Evolutionary conservation across 495 filamentous ascomycete genomes (phyloP), one percentile per base, ranked within the genome.

Genomic region (Podospora pseudocomata): DNA sequence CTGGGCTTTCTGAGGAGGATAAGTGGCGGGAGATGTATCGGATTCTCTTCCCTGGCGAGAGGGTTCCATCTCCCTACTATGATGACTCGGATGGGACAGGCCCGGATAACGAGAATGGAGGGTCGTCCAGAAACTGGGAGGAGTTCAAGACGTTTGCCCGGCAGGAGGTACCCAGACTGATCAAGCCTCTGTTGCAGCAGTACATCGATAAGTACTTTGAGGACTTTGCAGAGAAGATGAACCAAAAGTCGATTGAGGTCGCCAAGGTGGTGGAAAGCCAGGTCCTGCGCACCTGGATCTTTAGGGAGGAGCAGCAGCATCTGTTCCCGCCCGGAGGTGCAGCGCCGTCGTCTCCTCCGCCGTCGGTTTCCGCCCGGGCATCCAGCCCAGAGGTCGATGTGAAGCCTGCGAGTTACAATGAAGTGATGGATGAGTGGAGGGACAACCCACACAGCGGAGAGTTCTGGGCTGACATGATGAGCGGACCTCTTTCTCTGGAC

Each of bases 1-100:
- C 66, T 0, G 64, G 69, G 13, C 60, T 44, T 18, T 68, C 71
- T 0, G 68, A 76, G 27, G 74, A 73, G 49, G 70, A 73, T 16
- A 76, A 74, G 49, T 79, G 77, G 77, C 15, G 44, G 23, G 70
- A 74, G 4, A 74, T 76, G 77, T 79, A 77, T 65, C 56, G 59
- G 13, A 67, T 72, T 30, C 69, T 79, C 39, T 79, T 78, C 26
- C 72, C 73, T 0, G 67, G 28, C 5, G 68, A 70, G 59, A 65
- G 56, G 5, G 20, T 71, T 30, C 75, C 76, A 2, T 73, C 73
- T n/a, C 75, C 76, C 27, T 77, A 69, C 60, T 75, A 77, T 66
- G 73, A 73, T 49, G 15, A 61, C 0, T 18, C 54, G 19, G 26
- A 18, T 2, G 60, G 49, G 16, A 15, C 59, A 23, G 26, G 23